Evolutionary conservation across 306 rosid genomes (phyloP), one percentile per base, ranked within the genome.

Genomic region (Quercus cerris): DNA sequence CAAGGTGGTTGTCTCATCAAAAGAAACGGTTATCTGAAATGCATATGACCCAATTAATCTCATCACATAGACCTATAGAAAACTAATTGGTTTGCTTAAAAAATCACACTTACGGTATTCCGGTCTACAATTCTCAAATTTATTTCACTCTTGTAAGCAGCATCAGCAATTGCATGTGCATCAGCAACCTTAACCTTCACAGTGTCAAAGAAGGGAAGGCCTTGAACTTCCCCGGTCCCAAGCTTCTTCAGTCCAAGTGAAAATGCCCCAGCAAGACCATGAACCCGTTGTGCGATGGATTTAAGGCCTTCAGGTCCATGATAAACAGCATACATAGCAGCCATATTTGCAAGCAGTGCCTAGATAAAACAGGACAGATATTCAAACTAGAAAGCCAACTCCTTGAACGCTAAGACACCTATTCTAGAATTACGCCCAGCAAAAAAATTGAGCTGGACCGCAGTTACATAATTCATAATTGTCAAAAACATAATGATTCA

Each of bases 341-440:
- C 94, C 99, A 96, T 96, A 89, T 96, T 96, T 77, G 99, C 99
- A 82, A 96, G 98, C 72, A 96, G 83, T 18, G 99, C 99, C 99
- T 96, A 75, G 19, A 78, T 15, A 85, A 27, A 79, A 85, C 38
- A 81, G 33, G 23, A 27, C 23, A 22, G 30, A 30, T 54, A 75
- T 78, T 33, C 19, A 56, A 81, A 82, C 68, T 41, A 67, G 80
- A 75, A 75, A 75, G 73, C 81, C 69, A 77, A 76, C 56, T 58
- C 74, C 82, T 22, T 58, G 17, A 19, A 38, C 75, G 52, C 62
- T 18, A 73, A 15, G 35, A 28, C 27, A 69, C 30, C 66, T 2
- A 5, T 46, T 58, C 20, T 31, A 19, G 27, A 71, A 79, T 18
- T 59, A 18, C 5, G 7, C n/a, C 51, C 71, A 33, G 71, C 25